Percentiles rank a stretch among this genome's conserved stretches.
phyloP scores from a whole-genome alignment of 139 green algal species.

The Chlorella sp. region DNA sequence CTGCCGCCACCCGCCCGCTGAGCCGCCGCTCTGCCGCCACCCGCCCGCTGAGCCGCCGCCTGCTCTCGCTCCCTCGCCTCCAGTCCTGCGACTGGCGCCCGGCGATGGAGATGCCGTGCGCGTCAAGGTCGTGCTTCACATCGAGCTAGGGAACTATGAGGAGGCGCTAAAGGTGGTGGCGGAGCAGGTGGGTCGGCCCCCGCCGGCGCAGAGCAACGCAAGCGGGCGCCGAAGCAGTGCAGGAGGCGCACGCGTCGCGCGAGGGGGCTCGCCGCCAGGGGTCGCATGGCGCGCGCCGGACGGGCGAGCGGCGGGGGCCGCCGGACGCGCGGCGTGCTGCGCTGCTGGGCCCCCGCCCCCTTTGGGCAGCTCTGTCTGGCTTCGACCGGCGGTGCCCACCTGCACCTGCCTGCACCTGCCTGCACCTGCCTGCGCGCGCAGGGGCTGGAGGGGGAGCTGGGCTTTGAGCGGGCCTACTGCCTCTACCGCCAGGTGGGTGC shows the following conservation, averaged over 20 bases:
- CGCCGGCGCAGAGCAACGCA: slow-evolving; percentile 29
- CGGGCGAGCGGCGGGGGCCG: no score
- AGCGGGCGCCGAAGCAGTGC: slow-evolving; percentile 52
- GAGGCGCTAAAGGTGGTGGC: slow-evolving; percentile 52
- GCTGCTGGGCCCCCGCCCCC: no score
- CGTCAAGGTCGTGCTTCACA: slow-evolving; percentile 65
- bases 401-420: no score
- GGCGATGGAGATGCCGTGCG: slow-evolving; percentile 69
- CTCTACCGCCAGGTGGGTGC: slow-evolving; percentile 82
- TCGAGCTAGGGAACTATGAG: slow-evolving; percentile 65
- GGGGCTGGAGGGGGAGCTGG: neutral
- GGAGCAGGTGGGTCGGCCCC: no score
- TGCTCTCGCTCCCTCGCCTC: neutral
- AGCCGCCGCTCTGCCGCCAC: neutral
- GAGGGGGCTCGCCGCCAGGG: neutral
- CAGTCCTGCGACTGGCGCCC: slow-evolving; percentile 73
- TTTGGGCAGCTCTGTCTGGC: neutral
- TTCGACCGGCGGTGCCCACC: neutral
- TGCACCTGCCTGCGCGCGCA: neutral
- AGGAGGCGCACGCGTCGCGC: slow-evolving; percentile 54
- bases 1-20: no score
- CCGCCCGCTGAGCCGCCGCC: neutral
- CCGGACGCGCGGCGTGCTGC: no score
- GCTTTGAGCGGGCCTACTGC: slow-evolving; percentile 80
- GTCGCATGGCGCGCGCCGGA: neutral